Evolutionary conservation across 2,329 filamentous ascomycete species (phyloP), one percentile per base, ranked within the genome.

Genomic region (Gliomastix tumulicola): DNA sequence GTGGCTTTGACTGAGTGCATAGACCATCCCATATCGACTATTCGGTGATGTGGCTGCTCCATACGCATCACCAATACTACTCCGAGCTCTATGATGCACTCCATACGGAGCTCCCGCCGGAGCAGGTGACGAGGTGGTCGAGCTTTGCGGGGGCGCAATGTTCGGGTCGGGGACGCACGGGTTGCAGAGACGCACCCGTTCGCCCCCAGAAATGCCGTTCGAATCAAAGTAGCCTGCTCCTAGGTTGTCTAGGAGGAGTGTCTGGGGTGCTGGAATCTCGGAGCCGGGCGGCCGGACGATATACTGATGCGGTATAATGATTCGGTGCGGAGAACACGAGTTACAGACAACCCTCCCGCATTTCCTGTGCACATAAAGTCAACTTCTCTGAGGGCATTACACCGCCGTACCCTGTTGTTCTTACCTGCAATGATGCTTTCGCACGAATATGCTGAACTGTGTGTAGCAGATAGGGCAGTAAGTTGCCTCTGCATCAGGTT

Each of bases 281-380:
- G 57, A 43, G 39, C 56, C 69, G 2, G 84, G 83, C 4, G 86
- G 84, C 33, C 83, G 82, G 19, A 96, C 88, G 45, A 97, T 95
- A 56, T 87, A 97, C 54, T 92, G 86, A 45, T 89, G 77, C 2
- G 90, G 90, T 44, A 97, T 96, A 4, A 86, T 94, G 54, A 97
- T 97, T 42, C 88, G 79, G 59, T 97, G 90, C 4, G 90, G 90
- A 4, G 90, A 96, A 63, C 90, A 97, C 16, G 79, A 71, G 40
- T 82, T 80, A 60, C 90, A 97, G 18, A 97, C 90, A 8, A 97
- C 89, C 42, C 88, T 73, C 32, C 90, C 90, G 55, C 90, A 97
- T 74, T 95, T 96, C 47, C 82, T 84, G 33, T 16, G 16, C 12
- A 21, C 10, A 8, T n/a, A n/a, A n/a, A n/a, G n/a, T n/a, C n/a